A percentile compares a stretch with the other conserved stretches of the same genome.
These are phyloP conservation scores for Pugionium dolabratum DNA, from an alignment of 345 rosid species.

Conservation along the genomic window DNA sequence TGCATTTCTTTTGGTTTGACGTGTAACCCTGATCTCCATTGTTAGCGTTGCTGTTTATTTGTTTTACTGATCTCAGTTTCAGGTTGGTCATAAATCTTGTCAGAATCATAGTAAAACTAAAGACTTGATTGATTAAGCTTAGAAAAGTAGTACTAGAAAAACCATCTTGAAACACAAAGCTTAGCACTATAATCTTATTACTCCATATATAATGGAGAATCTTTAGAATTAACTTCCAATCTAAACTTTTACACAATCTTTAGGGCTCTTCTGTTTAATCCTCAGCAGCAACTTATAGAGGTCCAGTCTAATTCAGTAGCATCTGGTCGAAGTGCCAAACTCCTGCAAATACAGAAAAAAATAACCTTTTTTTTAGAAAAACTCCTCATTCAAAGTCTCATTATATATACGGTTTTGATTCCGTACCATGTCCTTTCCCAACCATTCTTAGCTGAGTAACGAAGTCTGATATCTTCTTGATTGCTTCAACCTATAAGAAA, in stretches of 20 bases:
- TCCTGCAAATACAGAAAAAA: constrained; percentile 47
- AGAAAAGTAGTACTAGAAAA: constrained; percentile 36
- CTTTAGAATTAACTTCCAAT: neutral
- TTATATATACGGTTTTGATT: constrained; percentile 1
- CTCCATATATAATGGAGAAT: neutral
- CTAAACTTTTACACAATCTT: constrained; percentile 34
- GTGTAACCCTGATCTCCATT: neutral
- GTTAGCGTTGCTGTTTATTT: neutral
- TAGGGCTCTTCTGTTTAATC: constrained; percentile 20
- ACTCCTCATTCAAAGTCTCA: neutral
- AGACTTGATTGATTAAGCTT: constrained; percentile 25
- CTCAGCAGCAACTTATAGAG: constrained; percentile 5
- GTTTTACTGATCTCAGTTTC: too few relatives aligned
- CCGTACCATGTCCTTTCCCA: constrained; percentile 90
- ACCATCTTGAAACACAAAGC: constrained; percentile 36
- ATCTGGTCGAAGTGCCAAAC: constrained; percentile 92
- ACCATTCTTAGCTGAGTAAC: constrained; percentile 84
- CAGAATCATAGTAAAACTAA: constrained; percentile 2
- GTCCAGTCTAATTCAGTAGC: constrained; percentile 52
- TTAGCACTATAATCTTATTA: constrained; percentile 33
- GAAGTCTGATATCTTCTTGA: constrained; percentile 78
- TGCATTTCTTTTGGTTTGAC: neutral
- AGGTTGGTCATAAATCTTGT: constrained; percentile 6
- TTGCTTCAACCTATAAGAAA: constrained; percentile 50
- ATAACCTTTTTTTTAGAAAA: neutral